A percentile compares a stretch with the other conserved stretches of the same genome.
phyloP scores from a whole-genome alignment of 257 asterid species.

The Fraxinus americana region DNA sequence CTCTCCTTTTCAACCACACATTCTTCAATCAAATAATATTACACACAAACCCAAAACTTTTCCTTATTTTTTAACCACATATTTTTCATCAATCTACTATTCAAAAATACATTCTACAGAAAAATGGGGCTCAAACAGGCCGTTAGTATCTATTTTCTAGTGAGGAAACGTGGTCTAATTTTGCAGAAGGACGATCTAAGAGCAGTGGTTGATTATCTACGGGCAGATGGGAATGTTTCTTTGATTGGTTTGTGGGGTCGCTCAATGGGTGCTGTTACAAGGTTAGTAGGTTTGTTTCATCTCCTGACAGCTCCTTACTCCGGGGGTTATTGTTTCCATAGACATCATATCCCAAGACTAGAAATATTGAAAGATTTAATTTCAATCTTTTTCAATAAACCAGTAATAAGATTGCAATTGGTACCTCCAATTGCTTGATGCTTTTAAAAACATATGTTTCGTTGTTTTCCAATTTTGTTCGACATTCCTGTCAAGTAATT shows the following conservation, averaged over 20 bases:
- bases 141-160: not conserved
- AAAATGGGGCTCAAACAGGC: no score
- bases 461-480: not conserved
- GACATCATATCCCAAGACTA: not conserved
- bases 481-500: not conserved
- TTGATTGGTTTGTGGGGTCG: conserved; percentile 96
- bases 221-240: conserved; percentile 83
- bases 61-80: no score
- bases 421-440: not conserved
- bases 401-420: not conserved
- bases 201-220: conserved; percentile 77
- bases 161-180: conserved; percentile 22
- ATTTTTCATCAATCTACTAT: no score
- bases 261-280: conserved; percentile 95
- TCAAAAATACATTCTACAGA: no score
- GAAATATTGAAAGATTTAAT: not conserved
- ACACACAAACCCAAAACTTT: no score
- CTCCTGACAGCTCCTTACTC: not conserved
- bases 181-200: conserved; percentile 84
- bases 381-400: no score
- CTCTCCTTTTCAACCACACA: no score
- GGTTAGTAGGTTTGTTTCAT: conserved; percentile 43
- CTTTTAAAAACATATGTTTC: not conserved
- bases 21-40: no score
- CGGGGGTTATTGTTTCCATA: not conserved